Evolutionary conservation across 805 yeast species (phyloP).

Genomic region (Saccharomycopsis guyanensis): DNA sequence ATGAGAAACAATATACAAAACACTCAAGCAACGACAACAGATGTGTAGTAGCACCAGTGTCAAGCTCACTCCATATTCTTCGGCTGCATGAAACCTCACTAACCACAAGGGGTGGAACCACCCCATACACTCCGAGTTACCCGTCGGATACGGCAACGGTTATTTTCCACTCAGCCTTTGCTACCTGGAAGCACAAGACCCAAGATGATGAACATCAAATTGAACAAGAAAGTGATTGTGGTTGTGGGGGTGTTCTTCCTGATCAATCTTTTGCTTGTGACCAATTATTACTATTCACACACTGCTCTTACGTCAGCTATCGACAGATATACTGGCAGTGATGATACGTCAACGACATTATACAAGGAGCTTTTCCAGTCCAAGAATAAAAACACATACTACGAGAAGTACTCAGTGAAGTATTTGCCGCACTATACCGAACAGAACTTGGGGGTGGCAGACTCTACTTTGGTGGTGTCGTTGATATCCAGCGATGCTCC

Average conservation of each 20-base stretch:
- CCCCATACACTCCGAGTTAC: no score
- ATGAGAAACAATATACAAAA: no score
- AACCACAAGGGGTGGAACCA: no score
- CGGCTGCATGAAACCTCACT: no score
- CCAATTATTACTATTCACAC: constrained; percentile 14
- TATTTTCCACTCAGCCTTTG: no score
- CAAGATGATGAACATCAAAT: neutral
- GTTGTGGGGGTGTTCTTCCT: constrained; percentile 8
- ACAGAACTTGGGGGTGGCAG: constrained; percentile 1
- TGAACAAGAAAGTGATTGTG: constrained; percentile 7
- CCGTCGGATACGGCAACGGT: no score
- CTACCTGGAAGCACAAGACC: no score
- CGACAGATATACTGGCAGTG: neutral
- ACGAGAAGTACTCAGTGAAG: constrained; percentile 5
- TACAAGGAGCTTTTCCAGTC: constrained; percentile 5
- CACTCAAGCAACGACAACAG: no score
- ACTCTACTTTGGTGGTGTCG: constrained; percentile 10
- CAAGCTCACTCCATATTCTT: no score
- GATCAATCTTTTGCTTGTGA: constrained; percentile 10
- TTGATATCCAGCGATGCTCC: constrained; percentile 21
- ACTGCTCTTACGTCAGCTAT: constrained; percentile 2
- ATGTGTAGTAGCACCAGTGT: no score
- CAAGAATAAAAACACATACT: neutral
- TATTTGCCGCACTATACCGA: constrained; percentile 12
- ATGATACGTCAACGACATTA: neutral